Conservation (phyloP, 768 basidiomycete genomes). For the Russula abietina region DNA sequence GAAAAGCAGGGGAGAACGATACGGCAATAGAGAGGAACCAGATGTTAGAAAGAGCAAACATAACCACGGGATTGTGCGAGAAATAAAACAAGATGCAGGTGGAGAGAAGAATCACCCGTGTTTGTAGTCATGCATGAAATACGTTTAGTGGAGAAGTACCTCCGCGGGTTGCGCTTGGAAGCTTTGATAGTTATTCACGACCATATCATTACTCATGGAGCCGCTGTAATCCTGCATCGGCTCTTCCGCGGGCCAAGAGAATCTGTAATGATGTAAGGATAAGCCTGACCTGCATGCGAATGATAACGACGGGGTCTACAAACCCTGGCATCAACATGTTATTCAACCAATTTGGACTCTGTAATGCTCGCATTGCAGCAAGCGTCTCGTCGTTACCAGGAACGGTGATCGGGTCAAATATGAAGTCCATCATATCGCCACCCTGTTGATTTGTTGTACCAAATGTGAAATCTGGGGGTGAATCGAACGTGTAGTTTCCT, state of each 20-base stretch:
- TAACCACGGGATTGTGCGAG: not conserved
- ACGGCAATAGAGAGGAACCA: not conserved
- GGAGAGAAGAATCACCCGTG: not conserved
- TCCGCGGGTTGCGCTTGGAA: not conserved
- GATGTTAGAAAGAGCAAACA: not conserved
- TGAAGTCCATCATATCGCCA: constrained; percentile 12
- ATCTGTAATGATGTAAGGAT: constrained; percentile 3
- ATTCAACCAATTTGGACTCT: constrained; percentile 67
- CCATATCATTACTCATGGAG: not conserved
- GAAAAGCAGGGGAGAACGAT: not conserved
- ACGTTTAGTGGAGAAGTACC: not conserved
- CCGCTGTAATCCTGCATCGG: not conserved
- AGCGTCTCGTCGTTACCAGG: constrained; percentile 42
- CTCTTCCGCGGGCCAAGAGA: constrained; percentile 20
- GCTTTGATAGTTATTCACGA: not conserved
- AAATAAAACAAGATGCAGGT: not conserved
- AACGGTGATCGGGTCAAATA: constrained; percentile 14
- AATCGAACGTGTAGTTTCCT: constrained; percentile 6
- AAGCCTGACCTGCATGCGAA: not conserved
- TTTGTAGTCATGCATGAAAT: not conserved
- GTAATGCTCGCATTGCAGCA: constrained; percentile 67
- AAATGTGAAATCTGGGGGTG: constrained; percentile 8
- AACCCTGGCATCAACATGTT: constrained; percentile 86
- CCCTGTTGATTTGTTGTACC: not conserved
- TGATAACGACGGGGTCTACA: constrained; percentile 11